Evolutionary conservation across 139 green algal species (phyloP), one percentile per base, ranked within the genome.

Genomic region (Ettlia oleoabundans): DNA sequence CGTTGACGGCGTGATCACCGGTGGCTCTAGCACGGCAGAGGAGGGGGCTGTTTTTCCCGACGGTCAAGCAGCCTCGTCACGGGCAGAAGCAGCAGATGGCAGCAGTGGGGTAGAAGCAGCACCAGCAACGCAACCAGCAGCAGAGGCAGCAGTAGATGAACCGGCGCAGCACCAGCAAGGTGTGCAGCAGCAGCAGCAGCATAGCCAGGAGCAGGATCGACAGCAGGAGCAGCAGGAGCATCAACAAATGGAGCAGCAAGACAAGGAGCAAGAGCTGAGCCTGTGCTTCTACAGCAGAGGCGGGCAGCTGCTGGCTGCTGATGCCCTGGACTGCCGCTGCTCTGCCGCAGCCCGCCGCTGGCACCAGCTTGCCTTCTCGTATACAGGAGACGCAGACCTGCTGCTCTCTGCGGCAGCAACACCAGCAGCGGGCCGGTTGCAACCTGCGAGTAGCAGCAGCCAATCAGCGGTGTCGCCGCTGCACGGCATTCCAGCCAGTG

Each of bases 191-290:
- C n/a, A n/a, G n/a, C 13, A 62, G n/a, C 61, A 42, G 58, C 40
- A 63, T 58, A 61, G 55, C 41, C 33, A 66, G 40, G 24, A 66
- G 62, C 62, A 37, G 51, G 4, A 61, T 30, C 19, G n/a, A n/a
- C 22, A 84, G 76, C 68, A 88, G 75, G 52, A 53, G 58, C 1
- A 41, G 13, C 47, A 40, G 42, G 19, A 67, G 84, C 65, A 53
- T 43, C 38, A 73, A 22, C 21, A 55, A 3, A 21, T 30, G 72
- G 22, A 65, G 51, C 32, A 51, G 30, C 30, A 51, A 1, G 15
- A 35, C 33, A 51, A 21, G 40, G 30, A 65, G 21, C 55, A 65
- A 5, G 18, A 47, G 33, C 72, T 79, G 1, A 53, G 52, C 72
- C 72, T 79, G 9, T 33, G 51, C 33, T 79, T 79, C 52, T 79